phyloP scores from a whole-genome alignment of 106 monocot species.

The Gastrodia elata region DNA sequence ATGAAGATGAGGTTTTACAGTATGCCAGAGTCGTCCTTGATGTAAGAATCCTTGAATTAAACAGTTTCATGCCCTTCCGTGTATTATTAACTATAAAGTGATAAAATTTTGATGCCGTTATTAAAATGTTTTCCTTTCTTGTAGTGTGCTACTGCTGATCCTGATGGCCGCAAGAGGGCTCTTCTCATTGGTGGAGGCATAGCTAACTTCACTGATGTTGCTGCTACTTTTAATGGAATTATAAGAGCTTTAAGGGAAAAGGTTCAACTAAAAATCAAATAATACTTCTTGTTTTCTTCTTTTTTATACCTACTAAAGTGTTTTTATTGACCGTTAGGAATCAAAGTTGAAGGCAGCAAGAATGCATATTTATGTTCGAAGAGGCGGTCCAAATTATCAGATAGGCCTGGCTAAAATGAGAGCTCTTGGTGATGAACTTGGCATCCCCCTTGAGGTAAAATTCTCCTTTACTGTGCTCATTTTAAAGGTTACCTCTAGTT shows the following conservation, averaged over 20 bases:
- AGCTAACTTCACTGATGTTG: constrained; percentile 93
- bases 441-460: constrained; percentile 70
- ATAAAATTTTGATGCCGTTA: background rate
- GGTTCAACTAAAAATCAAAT: constrained; percentile 17
- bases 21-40: constrained; percentile 80
- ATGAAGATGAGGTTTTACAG: constrained; percentile 79
- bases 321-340: constrained; percentile 29
- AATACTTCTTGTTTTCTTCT: background rate
- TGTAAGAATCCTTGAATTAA: constrained; percentile 22
- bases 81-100: background rate
- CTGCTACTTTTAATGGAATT: constrained; percentile 81
- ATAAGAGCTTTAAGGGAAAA: constrained; percentile 84
- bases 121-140: background rate
- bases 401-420: constrained; percentile 83
- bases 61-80: background rate
- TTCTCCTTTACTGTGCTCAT: background rate
- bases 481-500: background rate
- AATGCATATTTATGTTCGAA: constrained; percentile 77
- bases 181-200: constrained; percentile 92
- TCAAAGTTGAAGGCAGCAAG: constrained; percentile 71
- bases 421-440: constrained; percentile 52
- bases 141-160: constrained; percentile 82
- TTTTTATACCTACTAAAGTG: background rate
- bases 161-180: constrained; percentile 84
- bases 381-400: constrained; percentile 86